Percentiles rank a stretch among this genome's conserved stretches.
These are phyloP conservation scores for Boletus speciosus DNA, from an alignment of 768 basidiomycete genomes.

Conservation along the genomic window DNA sequence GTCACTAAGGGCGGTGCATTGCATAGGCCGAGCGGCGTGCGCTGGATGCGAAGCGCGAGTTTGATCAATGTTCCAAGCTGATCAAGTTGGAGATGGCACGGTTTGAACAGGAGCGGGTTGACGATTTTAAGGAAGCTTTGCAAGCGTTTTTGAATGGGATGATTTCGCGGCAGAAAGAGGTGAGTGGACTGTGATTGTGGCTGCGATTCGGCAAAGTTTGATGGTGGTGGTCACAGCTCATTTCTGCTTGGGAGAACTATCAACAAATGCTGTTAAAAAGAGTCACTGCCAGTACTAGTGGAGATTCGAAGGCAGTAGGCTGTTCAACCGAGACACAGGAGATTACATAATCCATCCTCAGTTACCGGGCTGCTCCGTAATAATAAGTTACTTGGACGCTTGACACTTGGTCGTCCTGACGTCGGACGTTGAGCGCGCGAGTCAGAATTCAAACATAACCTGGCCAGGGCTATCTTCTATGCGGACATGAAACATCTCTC, in stretches of 20 bases:
- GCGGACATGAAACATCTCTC: not conserved
- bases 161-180: slow-evolving; percentile 81
- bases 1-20: not conserved
- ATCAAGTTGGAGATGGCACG: slow-evolving; percentile 86
- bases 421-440: too few relatives aligned
- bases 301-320: not conserved
- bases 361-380: not conserved
- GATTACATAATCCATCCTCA: slow-evolving; percentile 7
- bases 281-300: slow-evolving; percentile 10
- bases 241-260: slow-evolving; percentile 77
- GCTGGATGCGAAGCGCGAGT: slow-evolving; percentile 81
- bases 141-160: slow-evolving; percentile 85
- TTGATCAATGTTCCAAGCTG: slow-evolving; percentile 81
- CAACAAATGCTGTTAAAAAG: slow-evolving; percentile 67
- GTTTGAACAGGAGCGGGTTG: slow-evolving; percentile 90
- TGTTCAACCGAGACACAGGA: not conserved
- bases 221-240: slow-evolving; percentile 47
- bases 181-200: slow-evolving; percentile 27
- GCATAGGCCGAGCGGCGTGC: slow-evolving; percentile 79
- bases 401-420: too few relatives aligned
- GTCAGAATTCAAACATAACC: not conserved
- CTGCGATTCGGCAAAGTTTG: not conserved
- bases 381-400: too few relatives aligned
- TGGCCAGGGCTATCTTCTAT: too few relatives aligned
- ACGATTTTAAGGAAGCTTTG: slow-evolving; percentile 85